Conservation (phyloP, 345 rosid species). For the Corymbia maculata region DNA sequence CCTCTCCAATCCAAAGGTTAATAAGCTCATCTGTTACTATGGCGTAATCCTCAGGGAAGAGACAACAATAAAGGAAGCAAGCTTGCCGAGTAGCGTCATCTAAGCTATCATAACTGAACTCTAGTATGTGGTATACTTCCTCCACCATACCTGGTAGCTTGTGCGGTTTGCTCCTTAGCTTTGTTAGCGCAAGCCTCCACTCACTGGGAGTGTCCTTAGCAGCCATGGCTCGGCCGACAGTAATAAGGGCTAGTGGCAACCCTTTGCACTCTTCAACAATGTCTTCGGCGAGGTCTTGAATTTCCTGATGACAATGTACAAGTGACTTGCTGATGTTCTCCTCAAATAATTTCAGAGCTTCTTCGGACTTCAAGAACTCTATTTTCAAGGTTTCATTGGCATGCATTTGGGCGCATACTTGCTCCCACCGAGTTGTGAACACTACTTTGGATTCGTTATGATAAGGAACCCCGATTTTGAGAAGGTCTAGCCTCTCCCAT, state of each 20-base stretch:
- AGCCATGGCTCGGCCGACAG: constrained; percentile 7
- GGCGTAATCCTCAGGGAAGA: background rate
- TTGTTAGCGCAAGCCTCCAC: background rate
- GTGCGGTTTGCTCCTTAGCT: background rate
- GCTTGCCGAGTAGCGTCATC: background rate
- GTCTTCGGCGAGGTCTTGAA: background rate
- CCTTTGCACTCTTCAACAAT: background rate
- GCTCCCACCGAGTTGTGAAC: constrained; percentile 1
- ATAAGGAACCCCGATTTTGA: background rate
- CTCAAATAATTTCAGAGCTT: constrained; percentile 3
- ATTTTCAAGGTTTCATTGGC: background rate
- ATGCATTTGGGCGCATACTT: background rate
- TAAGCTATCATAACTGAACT: constrained; percentile 9
- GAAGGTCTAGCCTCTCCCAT: background rate
- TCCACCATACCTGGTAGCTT: background rate
- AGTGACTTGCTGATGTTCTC: background rate
- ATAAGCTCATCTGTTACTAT: background rate
- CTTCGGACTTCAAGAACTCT: background rate
- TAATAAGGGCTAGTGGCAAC: constrained; percentile 11
- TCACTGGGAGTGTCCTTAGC: background rate
- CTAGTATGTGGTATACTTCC: background rate
- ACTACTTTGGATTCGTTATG: background rate
- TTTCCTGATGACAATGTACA: background rate
- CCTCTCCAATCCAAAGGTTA: constrained; percentile 14
- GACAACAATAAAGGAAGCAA: constrained; percentile 4